Conservation (phyloP, 805 yeast genomes). For the Kluyveromyces siamensis region DNA sequence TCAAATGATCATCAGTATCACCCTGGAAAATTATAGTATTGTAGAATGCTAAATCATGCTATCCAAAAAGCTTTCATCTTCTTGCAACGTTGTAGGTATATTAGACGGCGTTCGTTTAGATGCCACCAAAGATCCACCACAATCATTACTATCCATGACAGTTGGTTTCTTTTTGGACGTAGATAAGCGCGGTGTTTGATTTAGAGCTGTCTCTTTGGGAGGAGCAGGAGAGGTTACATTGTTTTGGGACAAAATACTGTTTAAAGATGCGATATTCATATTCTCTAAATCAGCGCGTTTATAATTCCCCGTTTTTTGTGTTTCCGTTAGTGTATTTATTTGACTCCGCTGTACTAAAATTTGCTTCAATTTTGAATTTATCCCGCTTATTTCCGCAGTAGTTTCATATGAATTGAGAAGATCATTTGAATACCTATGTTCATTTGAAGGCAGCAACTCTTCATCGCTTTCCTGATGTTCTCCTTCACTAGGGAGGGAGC, state of each 20-base stretch:
- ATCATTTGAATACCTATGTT: slow-evolving; percentile 18
- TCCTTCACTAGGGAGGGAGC: slow-evolving; percentile 14
- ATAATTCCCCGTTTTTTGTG: not conserved
- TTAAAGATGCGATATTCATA: slow-evolving; percentile 5
- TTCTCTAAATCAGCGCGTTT: slow-evolving; percentile 15
- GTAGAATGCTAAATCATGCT: slow-evolving; percentile 8
- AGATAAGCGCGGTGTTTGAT: not conserved
- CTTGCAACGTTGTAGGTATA: slow-evolving; percentile 14
- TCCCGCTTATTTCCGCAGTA: slow-evolving; percentile 6
- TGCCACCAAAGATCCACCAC: not conserved
- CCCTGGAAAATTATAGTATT: too few relatives aligned
- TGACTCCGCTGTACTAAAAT: slow-evolving; percentile 6
- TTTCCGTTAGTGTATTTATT: not conserved
- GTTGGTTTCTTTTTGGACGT: not conserved
- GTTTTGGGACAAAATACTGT: not conserved
- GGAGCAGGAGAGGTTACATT: not conserved
- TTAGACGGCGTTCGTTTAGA: slow-evolving; percentile 3
- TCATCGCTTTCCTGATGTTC: slow-evolving; percentile 5
- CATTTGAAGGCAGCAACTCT: slow-evolving; percentile 13
- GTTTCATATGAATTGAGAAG: slow-evolving; percentile 4
- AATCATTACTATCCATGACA: not conserved
- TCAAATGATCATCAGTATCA: too few relatives aligned
- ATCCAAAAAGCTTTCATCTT: slow-evolving; percentile 22
- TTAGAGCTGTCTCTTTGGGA: not conserved
- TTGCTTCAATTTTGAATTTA: slow-evolving; percentile 8